A percentile compares a stretch with the other conserved stretches of the same genome.
Evolutionary conservation across 495 filamentous ascomycete genomes (phyloP).

Genomic region (Xylaria acuta): DNA sequence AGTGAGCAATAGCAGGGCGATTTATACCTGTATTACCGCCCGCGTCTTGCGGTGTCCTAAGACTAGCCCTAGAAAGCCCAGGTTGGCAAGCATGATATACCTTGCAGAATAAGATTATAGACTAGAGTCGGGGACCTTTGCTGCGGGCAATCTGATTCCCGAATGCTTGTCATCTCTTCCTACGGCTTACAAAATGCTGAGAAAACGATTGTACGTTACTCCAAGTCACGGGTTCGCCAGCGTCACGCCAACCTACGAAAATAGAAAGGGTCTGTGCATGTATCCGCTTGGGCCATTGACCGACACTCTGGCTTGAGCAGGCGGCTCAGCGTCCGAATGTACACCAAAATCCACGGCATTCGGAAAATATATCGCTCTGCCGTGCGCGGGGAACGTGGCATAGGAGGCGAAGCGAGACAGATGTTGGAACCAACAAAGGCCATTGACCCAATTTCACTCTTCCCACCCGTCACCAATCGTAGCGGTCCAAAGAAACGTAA

Average conservation of each 20-base stretch:
- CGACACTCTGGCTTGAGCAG: background rate
- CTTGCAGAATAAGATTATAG: constrained; percentile 3
- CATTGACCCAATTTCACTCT: background rate
- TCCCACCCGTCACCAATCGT: background rate
- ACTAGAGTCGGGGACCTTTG: constrained; percentile 1
- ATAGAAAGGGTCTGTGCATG: background rate
- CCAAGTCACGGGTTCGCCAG: background rate
- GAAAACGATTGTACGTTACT: background rate
- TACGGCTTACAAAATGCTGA: constrained; percentile 17
- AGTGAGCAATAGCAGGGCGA: constrained; percentile 47
- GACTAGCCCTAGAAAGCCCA: background rate
- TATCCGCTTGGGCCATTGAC: background rate
- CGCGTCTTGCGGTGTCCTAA: constrained; percentile 25
- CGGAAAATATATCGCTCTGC: background rate
- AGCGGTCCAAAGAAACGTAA: background rate
- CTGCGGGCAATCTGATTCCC: background rate
- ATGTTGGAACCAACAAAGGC: too few relatives aligned
- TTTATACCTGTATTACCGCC: constrained; percentile 14
- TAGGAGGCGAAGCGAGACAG: background rate
- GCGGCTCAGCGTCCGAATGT: too few relatives aligned
- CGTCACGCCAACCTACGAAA: background rate
- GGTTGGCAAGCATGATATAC: background rate
- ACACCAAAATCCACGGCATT: background rate
- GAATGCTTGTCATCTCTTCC: background rate
- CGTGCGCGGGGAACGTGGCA: background rate